Evolutionary conservation across 768 basidiomycete genomes (phyloP).

Genomic region (Boletus vinaceobasis): DNA sequence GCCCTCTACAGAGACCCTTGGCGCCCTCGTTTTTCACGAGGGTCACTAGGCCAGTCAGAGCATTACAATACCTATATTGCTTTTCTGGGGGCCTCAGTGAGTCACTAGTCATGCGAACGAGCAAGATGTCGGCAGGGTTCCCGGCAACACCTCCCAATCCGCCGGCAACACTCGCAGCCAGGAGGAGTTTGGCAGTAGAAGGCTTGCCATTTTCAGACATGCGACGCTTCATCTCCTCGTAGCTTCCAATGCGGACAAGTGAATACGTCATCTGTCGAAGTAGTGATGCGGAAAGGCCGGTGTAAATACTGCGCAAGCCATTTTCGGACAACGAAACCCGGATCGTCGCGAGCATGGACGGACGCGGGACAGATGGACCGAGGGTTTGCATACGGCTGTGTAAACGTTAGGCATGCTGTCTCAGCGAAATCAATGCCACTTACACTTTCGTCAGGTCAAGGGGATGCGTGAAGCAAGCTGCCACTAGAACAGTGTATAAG

Average conservation of each 20-base stretch:
- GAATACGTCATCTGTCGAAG: conserved; percentile 92
- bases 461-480: conserved; percentile 78
- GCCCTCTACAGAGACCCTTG: conserved; percentile 64
- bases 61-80: conserved; percentile 77
- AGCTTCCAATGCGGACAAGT: conserved; percentile 76
- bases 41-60: conserved; percentile 63
- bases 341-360: conserved; percentile 65
- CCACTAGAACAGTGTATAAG: conserved; percentile 47
- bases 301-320: conserved; percentile 73
- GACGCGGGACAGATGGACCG: conserved; percentile 45
- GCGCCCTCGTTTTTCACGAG: conserved; percentile 69
- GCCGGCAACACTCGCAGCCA: conserved; percentile 70
- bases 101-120: conserved; percentile 90
- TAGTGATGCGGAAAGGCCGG: conserved; percentile 78
- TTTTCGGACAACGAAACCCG: conserved; percentile 60
- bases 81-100: conserved; percentile 68
- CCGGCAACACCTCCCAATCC: conserved; percentile 81
- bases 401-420: conserved; percentile 1
- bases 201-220: conserved; percentile 50
- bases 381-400: conserved; percentile 80
- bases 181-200: conserved; percentile 52
- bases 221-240: conserved; percentile 69
- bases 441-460: conserved; percentile 85
- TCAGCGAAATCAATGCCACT: conserved; percentile 20
- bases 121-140: conserved; percentile 73